Percentiles rank a stretch among this genome's conserved stretches.
Evolutionary conservation across 345 rosid species (phyloP).

Genomic region (Eucalyptus urophylla): DNA sequence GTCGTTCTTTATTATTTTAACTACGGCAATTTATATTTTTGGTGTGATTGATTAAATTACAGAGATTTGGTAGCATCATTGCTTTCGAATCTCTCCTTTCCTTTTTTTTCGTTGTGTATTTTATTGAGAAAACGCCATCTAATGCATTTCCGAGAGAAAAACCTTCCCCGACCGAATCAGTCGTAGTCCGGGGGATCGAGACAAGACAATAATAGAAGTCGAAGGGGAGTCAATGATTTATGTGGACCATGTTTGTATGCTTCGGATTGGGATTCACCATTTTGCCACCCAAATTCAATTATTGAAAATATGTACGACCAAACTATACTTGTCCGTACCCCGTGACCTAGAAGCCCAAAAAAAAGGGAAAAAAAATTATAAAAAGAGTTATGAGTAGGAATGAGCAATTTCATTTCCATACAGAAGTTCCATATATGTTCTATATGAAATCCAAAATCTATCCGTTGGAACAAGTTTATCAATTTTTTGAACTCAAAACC

Average conservation of each 20-base stretch:
- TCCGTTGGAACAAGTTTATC: fast-evolving
- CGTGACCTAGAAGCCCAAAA: neutral
- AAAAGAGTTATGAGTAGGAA: fast-evolving
- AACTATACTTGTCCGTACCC: neutral
- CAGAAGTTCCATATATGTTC: fast-evolving
- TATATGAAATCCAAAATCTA: too few species aligned
- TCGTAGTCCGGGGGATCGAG: neutral
- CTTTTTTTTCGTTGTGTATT: neutral
- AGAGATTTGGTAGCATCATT: neutral
- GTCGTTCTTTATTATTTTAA: neutral
- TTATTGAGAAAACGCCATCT: neutral
- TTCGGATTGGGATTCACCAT: neutral
- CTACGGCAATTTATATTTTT: neutral
- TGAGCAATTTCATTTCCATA: too few species aligned
- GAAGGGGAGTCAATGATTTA: neutral
- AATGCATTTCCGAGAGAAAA: neutral
- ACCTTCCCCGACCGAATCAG: neutral
- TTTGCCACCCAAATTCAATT: neutral
- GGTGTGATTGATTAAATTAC: neutral
- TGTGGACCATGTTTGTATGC: neutral
- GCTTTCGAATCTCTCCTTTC: neutral
- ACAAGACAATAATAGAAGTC: neutral
- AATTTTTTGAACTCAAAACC: too few species aligned
- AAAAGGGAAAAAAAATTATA: too few species aligned
- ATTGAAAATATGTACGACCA: neutral